Evolutionary conservation across 257 asterid genomes (phyloP).

Genomic region (Petunia axillaris): DNA sequence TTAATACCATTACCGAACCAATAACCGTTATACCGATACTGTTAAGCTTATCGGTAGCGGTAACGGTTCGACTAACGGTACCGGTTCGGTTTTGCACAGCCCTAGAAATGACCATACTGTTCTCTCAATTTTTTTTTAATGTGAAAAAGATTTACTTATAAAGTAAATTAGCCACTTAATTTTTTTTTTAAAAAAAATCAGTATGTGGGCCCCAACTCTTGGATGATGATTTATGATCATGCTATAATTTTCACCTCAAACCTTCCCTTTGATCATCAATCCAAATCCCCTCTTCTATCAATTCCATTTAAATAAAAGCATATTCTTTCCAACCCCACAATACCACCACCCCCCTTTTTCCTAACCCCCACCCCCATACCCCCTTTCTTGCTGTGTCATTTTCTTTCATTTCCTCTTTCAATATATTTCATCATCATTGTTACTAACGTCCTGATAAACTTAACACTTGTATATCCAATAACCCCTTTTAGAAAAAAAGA

Average conservation of each 20-base stretch:
- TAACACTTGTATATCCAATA: neutral
- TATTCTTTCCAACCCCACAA: neutral
- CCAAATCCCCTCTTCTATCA: neutral
- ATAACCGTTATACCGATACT: too few species aligned
- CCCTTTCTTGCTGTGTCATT: neutral
- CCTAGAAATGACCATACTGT: too few species aligned
- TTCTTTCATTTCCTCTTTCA: slow-evolving; percentile 1
- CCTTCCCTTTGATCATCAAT: slow-evolving; percentile 6
- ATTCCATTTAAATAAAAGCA: slow-evolving; percentile 2
- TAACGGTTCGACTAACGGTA: too few species aligned
- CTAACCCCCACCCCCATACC: neutral
- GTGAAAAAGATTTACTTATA: neutral
- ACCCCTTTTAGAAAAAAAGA: neutral
- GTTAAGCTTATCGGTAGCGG: too few species aligned
- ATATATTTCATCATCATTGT: slow-evolving; percentile 10
- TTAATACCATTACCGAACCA: too few species aligned
- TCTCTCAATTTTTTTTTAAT: neutral
- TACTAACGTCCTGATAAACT: slow-evolving; percentile 20
- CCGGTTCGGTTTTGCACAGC: too few species aligned
- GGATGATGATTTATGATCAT: neutral
- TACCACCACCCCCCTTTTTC: too few species aligned
- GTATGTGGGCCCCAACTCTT: neutral
- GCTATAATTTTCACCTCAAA: neutral
- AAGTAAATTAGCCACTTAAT: neutral
- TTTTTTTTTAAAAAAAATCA: neutral